Conservation (phyloP, 352 stramenopile species). For the Pythium rhizo-oryzae region DNA sequence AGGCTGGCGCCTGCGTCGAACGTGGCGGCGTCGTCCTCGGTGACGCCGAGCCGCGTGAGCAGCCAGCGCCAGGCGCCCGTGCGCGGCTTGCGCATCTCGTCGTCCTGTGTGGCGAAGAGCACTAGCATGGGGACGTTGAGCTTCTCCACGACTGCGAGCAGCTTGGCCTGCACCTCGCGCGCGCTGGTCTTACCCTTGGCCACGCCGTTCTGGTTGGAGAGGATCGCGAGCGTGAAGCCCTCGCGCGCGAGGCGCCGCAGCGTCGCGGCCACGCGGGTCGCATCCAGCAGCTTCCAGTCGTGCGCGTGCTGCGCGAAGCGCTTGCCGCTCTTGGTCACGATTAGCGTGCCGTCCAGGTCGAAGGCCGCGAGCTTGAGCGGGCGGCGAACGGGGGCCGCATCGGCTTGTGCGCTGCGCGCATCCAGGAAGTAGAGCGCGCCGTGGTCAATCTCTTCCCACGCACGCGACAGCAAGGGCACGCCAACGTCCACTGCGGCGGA, state of each 20-base stretch:
- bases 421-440: slow-evolving; percentile 59
- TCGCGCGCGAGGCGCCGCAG: slow-evolving; percentile 48
- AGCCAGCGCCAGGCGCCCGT: slow-evolving; percentile 68
- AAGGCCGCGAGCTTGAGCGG: slow-evolving; percentile 68
- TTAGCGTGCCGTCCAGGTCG: slow-evolving; percentile 84
- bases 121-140: slow-evolving; percentile 74
- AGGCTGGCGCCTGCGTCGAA: slow-evolving; percentile 64
- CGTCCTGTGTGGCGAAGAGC: slow-evolving; percentile 67
- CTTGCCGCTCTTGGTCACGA: slow-evolving; percentile 86
- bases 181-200: slow-evolving; percentile 71
- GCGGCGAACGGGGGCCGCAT: slow-evolving; percentile 5
- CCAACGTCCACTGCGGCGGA: not conserved
- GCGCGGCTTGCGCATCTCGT: slow-evolving; percentile 82
- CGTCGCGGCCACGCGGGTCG: slow-evolving; percentile 51
- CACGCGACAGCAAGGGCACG: slow-evolving; percentile 21
- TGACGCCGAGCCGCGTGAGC: slow-evolving; percentile 29
- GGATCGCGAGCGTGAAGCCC: slow-evolving; percentile 64
- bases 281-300: slow-evolving; percentile 84
- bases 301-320: slow-evolving; percentile 62
- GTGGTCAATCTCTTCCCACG: slow-evolving; percentile 45
- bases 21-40: not conserved
- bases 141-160: slow-evolving; percentile 60
- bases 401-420: slow-evolving; percentile 30
- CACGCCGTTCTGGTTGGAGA: slow-evolving; percentile 88
- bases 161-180: slow-evolving; percentile 65